Conservation (phyloP, 2,329 filamentous ascomycete species). For the Talaromyces sp. region DNA sequence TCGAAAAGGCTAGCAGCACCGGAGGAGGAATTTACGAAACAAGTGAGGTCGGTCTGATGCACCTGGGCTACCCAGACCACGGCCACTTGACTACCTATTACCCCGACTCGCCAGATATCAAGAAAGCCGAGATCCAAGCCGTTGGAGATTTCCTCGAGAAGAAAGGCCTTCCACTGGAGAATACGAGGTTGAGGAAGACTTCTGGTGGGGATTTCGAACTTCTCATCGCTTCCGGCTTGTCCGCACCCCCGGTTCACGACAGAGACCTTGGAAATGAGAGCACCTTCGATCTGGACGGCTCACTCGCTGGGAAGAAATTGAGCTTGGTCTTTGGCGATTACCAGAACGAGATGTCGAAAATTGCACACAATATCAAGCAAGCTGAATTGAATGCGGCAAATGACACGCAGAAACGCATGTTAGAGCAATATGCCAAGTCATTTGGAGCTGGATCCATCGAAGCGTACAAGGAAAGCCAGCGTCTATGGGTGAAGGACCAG, state of each 20-base stretch:
- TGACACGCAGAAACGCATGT: conserved; percentile 69
- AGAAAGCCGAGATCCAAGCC: conserved; percentile 67
- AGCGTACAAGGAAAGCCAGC: conserved; percentile 74
- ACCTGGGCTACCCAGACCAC: conserved; percentile 69
- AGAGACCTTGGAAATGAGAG: conserved; percentile 66
- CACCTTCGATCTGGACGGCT: conserved; percentile 53
- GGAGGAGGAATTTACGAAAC: conserved; percentile 68
- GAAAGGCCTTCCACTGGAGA: conserved; percentile 67
- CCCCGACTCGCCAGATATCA: conserved; percentile 69
- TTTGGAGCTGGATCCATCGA: conserved; percentile 71
- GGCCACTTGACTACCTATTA: conserved; percentile 82
- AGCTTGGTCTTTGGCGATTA: conserved; percentile 73
- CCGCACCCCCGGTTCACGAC: conserved; percentile 56
- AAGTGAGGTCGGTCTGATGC: conserved; percentile 61
- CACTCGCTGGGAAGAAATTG: conserved; percentile 62
- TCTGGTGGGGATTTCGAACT: conserved; percentile 63
- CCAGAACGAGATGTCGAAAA: conserved; percentile 64
- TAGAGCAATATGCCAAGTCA: conserved; percentile 67
- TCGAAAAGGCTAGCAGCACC: conserved; percentile 56
- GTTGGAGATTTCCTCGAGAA: conserved; percentile 69
- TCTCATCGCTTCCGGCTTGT: conserved; percentile 66
- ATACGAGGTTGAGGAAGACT: conserved; percentile 69
- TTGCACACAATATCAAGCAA: conserved; percentile 61
- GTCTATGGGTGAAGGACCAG: conserved; percentile 78
- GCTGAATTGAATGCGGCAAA: conserved; percentile 68